Evolutionary conservation across 2,329 filamentous ascomycete species (phyloP).

Genomic region (Fusarium mangiferae): DNA sequence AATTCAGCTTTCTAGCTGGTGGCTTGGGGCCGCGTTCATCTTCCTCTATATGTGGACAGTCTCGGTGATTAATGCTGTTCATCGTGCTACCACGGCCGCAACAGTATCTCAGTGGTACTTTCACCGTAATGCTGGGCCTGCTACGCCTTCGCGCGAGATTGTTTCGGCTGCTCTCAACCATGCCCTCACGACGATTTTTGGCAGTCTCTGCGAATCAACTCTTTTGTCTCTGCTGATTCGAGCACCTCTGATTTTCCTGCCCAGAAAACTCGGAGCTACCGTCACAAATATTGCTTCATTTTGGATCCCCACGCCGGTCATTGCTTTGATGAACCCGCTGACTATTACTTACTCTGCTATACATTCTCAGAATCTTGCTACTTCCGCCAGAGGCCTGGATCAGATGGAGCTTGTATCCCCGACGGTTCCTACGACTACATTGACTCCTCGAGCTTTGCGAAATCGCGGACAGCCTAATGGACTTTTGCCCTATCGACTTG

Average conservation of each 20-base stretch:
- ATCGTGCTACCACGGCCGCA: slow-evolving; percentile 90
- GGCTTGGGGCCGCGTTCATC: slow-evolving; percentile 91
- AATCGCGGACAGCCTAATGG: slow-evolving; percentile 58
- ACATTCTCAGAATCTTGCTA: slow-evolving; percentile 83
- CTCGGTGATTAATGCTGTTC: slow-evolving; percentile 85
- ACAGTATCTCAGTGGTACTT: slow-evolving; percentile 99
- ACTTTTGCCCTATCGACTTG: slow-evolving; percentile 87
- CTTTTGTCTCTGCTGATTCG: slow-evolving; percentile 83
- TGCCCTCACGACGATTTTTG: slow-evolving; percentile 86
- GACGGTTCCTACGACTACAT: slow-evolving; percentile 77
- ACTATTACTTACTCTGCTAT: slow-evolving; percentile 94
- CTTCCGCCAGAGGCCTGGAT: slow-evolving; percentile 81
- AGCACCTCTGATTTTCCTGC: slow-evolving; percentile 85
- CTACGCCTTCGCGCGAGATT: slow-evolving; percentile 81
- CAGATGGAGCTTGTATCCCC: slow-evolving; percentile 84
- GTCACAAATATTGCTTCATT: slow-evolving; percentile 80
- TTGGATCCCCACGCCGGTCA: slow-evolving; percentile 85
- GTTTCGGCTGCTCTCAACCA: slow-evolving; percentile 86
- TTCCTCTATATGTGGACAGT: slow-evolving; percentile 96
- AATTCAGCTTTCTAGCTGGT: slow-evolving; percentile 91
- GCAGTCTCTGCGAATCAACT: slow-evolving; percentile 90
- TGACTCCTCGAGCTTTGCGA: slow-evolving; percentile 66
- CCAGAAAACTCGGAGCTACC: slow-evolving; percentile 71
- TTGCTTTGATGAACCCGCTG: slow-evolving; percentile 88
- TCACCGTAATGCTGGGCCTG: slow-evolving; percentile 84